Percentiles rank a stretch among this genome's conserved stretches.
These are phyloP conservation scores for Evernia prunastri DNA, from an alignment of 495 filamentous ascomycete species.

Conservation along the genomic window DNA sequence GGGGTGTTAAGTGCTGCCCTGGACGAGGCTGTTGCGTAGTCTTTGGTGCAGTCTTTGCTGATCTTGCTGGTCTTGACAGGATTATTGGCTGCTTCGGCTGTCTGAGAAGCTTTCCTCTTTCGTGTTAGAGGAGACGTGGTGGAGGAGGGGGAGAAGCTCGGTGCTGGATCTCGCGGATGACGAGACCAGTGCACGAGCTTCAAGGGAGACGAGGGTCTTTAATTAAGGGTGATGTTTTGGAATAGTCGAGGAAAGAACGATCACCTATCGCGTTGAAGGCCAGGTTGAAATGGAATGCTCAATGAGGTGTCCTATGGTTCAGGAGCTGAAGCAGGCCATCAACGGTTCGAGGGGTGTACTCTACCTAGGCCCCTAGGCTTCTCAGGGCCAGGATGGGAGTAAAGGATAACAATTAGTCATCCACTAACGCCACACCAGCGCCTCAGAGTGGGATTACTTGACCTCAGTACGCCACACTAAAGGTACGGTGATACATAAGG, in stretches of 20 bases:
- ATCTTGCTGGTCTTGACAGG: constrained; percentile 46
- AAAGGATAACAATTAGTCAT: neutral
- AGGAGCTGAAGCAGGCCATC: constrained; percentile 9
- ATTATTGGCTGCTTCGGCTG: constrained; percentile 35
- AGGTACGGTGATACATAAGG: too few relatives aligned
- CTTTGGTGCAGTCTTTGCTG: constrained; percentile 30
- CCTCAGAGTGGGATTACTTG: too few relatives aligned
- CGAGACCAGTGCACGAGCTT: constrained; percentile 28
- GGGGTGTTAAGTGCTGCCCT: constrained; percentile 53
- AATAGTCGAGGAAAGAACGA: neutral
- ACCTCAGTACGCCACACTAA: too few relatives aligned
- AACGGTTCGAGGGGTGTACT: neutral
- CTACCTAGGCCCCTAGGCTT: too few relatives aligned
- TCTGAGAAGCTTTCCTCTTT: constrained; percentile 89
- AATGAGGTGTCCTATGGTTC: neutral
- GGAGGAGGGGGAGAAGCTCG: constrained; percentile 35
- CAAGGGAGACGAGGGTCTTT: neutral
- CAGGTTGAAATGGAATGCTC: neutral
- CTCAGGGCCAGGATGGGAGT: too few relatives aligned
- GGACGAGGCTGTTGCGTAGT: constrained; percentile 42
- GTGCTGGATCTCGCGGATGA: constrained; percentile 32
- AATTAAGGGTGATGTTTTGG: neutral
- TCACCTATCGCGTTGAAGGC: neutral
- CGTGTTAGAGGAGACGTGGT: constrained; percentile 65
- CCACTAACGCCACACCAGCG: neutral